Evolutionary conservation across 805 yeast genomes (phyloP).

Genomic region (Tetrapisispora namnaoensis): DNA sequence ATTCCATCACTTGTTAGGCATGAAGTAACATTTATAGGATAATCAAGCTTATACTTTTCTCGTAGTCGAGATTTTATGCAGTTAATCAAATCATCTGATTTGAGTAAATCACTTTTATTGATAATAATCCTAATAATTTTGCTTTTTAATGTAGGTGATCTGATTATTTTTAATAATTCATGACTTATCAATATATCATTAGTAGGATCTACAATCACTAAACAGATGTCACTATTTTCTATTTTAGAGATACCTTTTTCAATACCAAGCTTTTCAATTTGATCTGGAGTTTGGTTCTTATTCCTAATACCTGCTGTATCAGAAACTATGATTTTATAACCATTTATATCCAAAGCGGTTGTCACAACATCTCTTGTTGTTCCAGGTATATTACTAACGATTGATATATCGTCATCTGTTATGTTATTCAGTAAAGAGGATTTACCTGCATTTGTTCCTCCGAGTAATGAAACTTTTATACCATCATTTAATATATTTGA

Average conservation of each 20-base stretch:
- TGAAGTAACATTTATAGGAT: conserved; percentile 39
- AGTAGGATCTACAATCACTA: conserved; percentile 32
- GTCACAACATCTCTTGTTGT: conserved; percentile 88
- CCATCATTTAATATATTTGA: conserved; percentile 65
- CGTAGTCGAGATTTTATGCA: conserved; percentile 16
- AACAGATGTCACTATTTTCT: conserved; percentile 54
- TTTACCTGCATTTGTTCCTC: conserved; percentile 96
- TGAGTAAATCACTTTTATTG: conserved; percentile 51
- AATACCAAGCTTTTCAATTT: conserved; percentile 73
- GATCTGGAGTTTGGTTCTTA: conserved; percentile 33
- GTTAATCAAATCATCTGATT: conserved; percentile 10
- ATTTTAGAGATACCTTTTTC: conserved; percentile 59
- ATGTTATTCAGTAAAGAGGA: conserved; percentile 74
- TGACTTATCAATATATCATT: conserved; percentile 20
- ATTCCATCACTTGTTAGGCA: conserved; percentile 54
- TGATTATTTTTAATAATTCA: conserved; percentile 27
- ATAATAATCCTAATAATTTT: conserved; percentile 34
- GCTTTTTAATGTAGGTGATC: conserved; percentile 6
- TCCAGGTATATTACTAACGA: conserved; percentile 86
- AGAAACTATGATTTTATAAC: conserved; percentile 73
- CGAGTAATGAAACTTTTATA: conserved; percentile 60
- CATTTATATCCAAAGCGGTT: conserved; percentile 68
- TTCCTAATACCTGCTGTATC: conserved; percentile 88
- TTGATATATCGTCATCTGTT: conserved; percentile 74
- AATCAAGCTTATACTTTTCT: conserved; percentile 9